Conservation (phyloP, 192 early-diverging fungal species). For the Coemansia sp. region DNA sequence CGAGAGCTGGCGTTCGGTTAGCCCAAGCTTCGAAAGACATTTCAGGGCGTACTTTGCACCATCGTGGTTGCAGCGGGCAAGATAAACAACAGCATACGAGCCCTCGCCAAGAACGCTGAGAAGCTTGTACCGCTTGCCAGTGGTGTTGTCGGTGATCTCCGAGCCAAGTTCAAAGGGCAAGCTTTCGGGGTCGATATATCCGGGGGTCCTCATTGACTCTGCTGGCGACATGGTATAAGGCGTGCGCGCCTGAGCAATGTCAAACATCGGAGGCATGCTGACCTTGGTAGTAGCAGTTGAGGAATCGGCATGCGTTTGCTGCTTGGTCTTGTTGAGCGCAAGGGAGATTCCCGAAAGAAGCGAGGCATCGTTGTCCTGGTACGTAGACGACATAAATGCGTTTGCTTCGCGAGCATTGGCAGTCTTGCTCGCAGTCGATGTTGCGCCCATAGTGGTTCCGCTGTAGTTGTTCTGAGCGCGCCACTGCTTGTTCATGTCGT, state of each 20-base stretch:
- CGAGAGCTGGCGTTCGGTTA: constrained; percentile 58
- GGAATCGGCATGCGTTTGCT: constrained; percentile 8
- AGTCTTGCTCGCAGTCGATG: constrained; percentile 19
- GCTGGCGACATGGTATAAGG: constrained; percentile 51
- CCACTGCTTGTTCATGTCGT: constrained; percentile 53
- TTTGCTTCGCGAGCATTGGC: constrained; percentile 14
- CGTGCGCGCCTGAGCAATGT: constrained; percentile 40
- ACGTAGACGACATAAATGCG: constrained; percentile 44
- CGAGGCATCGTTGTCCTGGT: constrained; percentile 42
- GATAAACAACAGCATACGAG: constrained; percentile 76
- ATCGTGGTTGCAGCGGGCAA: constrained; percentile 61
- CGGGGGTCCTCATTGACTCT: constrained; percentile 51
- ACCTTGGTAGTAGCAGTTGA: constrained; percentile 9
- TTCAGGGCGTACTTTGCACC: constrained; percentile 68
- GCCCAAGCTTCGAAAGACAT: constrained; percentile 65
- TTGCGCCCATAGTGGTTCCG: constrained; percentile 6
- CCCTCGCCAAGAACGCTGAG: constrained; percentile 67
- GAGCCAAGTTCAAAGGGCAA: constrained; percentile 56
- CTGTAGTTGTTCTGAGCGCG: constrained; percentile 25
- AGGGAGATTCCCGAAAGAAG: constrained; percentile 50
- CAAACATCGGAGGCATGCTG: constrained; percentile 27
- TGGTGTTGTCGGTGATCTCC: constrained; percentile 43
- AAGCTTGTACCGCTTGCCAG: constrained; percentile 48
- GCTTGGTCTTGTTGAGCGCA: constrained; percentile 49
- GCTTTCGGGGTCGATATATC: constrained; percentile 49